Evolutionary conservation across 148 eudicot genomes (phyloP).

Genomic region (Chenopodium berlandieri): DNA sequence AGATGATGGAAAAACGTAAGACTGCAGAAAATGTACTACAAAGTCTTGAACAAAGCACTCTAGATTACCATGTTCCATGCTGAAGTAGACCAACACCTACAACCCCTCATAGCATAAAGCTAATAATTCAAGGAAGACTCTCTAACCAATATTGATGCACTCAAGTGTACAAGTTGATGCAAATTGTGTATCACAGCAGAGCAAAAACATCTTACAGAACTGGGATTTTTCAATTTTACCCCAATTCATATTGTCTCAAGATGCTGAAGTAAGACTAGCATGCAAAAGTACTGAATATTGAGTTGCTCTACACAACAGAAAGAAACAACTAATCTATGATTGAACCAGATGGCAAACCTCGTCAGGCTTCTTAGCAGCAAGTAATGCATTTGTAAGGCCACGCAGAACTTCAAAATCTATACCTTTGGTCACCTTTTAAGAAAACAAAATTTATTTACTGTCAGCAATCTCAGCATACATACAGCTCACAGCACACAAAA

Average conservation of each 20-base stretch:
- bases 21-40: neutral
- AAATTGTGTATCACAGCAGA: neutral
- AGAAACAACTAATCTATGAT: neutral
- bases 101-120: neutral
- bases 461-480: constrained; percentile 9
- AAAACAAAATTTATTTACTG: constrained; percentile 21
- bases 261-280: neutral
- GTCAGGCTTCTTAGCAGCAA: constrained; percentile 81
- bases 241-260: neutral
- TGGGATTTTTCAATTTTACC: neutral
- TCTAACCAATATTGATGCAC: neutral
- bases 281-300: neutral
- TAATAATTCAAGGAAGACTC: neutral
- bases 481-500: neutral
- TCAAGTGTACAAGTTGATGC: neutral
- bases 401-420: constrained; percentile 73
- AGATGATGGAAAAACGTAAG: neutral
- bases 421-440: constrained; percentile 51
- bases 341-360: constrained; percentile 54
- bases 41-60: neutral
- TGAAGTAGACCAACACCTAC: neutral
- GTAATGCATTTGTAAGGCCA: constrained; percentile 91
- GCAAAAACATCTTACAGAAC: neutral
- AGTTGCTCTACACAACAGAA: neutral
- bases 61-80: neutral